Evolutionary conservation across 441 rosid genomes (phyloP).

Genomic region (Melastoma candidum): DNA sequence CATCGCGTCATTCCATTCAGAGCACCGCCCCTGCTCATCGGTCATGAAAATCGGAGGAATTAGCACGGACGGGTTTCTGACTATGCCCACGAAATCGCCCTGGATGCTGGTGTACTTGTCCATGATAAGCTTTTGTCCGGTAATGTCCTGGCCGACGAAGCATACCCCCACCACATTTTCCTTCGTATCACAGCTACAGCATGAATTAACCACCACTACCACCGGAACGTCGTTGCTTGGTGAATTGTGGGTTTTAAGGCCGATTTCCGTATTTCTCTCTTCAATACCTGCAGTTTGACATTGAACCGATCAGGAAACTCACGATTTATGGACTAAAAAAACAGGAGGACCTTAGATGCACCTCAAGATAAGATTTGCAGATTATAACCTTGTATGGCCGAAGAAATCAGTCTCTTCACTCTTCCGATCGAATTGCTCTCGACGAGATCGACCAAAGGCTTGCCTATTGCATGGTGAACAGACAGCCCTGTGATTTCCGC

Average conservation of each 20-base stretch:
- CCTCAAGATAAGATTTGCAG: neutral
- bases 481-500: conserved; percentile 65
- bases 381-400: conserved; percentile 52
- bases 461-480: conserved; percentile 69
- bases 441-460: conserved; percentile 40
- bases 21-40: conserved; percentile 55
- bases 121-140: conserved; percentile 41
- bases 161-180: conserved; percentile 64
- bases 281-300: conserved; percentile 44
- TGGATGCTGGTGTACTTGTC: conserved; percentile 53
- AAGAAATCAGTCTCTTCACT: conserved; percentile 32
- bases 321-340: neutral
- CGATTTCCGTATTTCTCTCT: conserved; percentile 58
- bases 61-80: conserved; percentile 56
- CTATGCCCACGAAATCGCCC: conserved; percentile 65
- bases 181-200: conserved; percentile 55
- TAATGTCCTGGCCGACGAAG: conserved; percentile 77
- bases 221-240: conserved; percentile 40
- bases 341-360: neutral
- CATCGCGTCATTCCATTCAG: conserved; percentile 84
- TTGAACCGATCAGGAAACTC: neutral
- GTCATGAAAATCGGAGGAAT: conserved; percentile 83
- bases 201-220: conserved; percentile 53
- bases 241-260: conserved; percentile 42
- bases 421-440: conserved; percentile 34